Conservation (phyloP, 306 rosid species). For the Gastrolobium bilobum region DNA sequence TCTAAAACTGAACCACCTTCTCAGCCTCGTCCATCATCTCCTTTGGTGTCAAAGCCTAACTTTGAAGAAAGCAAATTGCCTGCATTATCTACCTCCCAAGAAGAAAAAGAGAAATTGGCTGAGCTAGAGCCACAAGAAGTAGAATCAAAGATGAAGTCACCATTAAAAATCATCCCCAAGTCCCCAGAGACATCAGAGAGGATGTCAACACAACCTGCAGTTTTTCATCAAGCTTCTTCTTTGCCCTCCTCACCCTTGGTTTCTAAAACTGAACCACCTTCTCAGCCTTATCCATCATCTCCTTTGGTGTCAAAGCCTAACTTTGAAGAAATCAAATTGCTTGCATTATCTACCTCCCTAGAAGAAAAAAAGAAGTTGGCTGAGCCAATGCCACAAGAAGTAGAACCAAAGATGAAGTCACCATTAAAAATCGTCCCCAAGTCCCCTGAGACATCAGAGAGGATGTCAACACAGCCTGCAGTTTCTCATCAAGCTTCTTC, state of each 20-base stretch:
- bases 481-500: not conserved
- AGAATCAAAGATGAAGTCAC: conserved; percentile 44
- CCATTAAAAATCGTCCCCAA: conserved; percentile 42
- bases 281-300: too few relatives aligned
- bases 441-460: conserved; percentile 43
- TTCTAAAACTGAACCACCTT: too few relatives aligned
- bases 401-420: conserved; percentile 23
- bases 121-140: conserved; percentile 40
- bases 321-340: not conserved
- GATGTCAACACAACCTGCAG: conserved; percentile 16
- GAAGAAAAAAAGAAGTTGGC: conserved; percentile 49
- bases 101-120: conserved; percentile 49
- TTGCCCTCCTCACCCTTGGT: too few relatives aligned
- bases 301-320: too few relatives aligned
- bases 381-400: conserved; percentile 39
- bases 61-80: not conserved
- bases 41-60: too few relatives aligned
- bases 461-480: conserved; percentile 19
- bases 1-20: too few relatives aligned
- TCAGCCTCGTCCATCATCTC: too few relatives aligned
- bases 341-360: conserved; percentile 2
- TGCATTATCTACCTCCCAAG: conserved; percentile 7
- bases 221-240: too few relatives aligned
- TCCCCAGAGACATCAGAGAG: conserved; percentile 43
- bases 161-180: conserved; percentile 36